Percentiles rank a stretch among this genome's conserved stretches.
These are phyloP conservation scores for Kwoniella heveanensis DNA, from an alignment of 768 basidiomycete genomes.

Conservation along the genomic window DNA sequence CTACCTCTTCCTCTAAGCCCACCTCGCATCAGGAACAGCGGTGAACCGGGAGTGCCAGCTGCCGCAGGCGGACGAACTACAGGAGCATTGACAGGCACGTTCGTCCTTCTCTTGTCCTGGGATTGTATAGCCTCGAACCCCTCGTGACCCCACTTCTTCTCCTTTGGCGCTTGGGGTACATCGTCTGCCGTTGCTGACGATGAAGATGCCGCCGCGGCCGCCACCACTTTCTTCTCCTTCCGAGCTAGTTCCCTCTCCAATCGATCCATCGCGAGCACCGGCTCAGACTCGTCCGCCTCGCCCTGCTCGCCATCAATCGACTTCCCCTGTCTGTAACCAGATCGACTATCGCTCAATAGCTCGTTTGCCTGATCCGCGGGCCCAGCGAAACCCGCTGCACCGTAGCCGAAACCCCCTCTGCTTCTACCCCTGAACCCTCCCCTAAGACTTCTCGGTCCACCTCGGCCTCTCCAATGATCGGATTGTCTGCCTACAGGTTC, in stretches of 20 bases:
- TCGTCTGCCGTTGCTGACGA: neutral
- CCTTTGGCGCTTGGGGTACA: conserved; percentile 1
- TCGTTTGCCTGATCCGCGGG: neutral
- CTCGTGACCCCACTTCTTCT: conserved; percentile 48
- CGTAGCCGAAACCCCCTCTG: neutral
- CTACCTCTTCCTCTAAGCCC: conserved; percentile 30
- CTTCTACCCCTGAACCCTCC: conserved; percentile 41
- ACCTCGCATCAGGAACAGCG: conserved; percentile 4
- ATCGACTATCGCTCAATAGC: neutral
- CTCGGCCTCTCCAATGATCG: conserved; percentile 64
- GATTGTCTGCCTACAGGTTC: conserved; percentile 24
- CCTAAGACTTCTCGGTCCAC: conserved; percentile 59
- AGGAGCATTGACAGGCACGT: conserved; percentile 1
- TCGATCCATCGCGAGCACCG: conserved; percentile 33
- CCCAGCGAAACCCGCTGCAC: conserved; percentile 18
- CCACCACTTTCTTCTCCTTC: neutral
- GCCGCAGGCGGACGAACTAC: neutral
- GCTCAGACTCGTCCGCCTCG: conserved; percentile 30
- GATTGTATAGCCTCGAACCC: conserved; percentile 36
- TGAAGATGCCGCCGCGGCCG: neutral
- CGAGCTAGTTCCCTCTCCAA: conserved; percentile 7
- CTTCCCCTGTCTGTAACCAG: neutral
- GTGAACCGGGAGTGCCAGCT: neutral
- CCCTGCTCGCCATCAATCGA: conserved; percentile 3
- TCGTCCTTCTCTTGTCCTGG: conserved; percentile 5